A percentile compares a stretch with the other conserved stretches of the same genome.
These are phyloP conservation scores for Chrysanthemum seticuspe DNA, from an alignment of 129 eudicot genomes.

Conservation along the genomic window DNA sequence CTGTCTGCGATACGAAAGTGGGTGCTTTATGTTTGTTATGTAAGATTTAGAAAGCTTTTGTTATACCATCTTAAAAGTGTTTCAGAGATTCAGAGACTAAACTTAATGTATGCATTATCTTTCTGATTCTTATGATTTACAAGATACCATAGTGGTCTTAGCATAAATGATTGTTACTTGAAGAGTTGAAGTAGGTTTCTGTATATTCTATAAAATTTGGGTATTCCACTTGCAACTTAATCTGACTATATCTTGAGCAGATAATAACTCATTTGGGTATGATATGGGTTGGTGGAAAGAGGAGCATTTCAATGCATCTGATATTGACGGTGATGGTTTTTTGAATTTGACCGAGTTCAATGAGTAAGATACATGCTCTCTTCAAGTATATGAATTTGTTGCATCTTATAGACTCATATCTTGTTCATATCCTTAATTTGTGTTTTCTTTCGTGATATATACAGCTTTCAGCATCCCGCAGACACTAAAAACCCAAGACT, in stretches of 20 bases:
- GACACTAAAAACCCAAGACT: constrained; percentile 71
- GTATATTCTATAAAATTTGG: constrained; percentile 3
- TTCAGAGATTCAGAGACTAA: constrained; percentile 1
- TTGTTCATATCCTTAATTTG: constrained; percentile 7
- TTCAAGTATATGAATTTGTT: not conserved
- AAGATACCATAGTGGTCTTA: too few species aligned
- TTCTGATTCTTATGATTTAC: not conserved
- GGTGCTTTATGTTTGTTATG: constrained; percentile 7
- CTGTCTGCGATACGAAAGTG: not conserved
- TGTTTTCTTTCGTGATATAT: constrained; percentile 15
- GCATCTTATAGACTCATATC: not conserved
- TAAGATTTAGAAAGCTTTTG: constrained; percentile 3
- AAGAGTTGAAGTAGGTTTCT: not conserved
- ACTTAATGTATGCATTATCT: constrained; percentile 6
- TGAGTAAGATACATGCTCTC: constrained; percentile 60
- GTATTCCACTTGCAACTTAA: constrained; percentile 21
- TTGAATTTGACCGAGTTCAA: constrained; percentile 87
- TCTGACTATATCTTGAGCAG: constrained; percentile 39
- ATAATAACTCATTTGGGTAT: constrained; percentile 75
- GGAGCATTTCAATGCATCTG: constrained; percentile 97
- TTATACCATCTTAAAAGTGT: not conserved
- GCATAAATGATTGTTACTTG: too few species aligned
- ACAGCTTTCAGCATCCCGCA: constrained; percentile 96
- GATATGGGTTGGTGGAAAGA: constrained; percentile 99
- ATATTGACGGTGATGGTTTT: constrained; percentile 83